Conservation (phyloP, 306 rosid genomes). For the Acacia crassicarpa region DNA sequence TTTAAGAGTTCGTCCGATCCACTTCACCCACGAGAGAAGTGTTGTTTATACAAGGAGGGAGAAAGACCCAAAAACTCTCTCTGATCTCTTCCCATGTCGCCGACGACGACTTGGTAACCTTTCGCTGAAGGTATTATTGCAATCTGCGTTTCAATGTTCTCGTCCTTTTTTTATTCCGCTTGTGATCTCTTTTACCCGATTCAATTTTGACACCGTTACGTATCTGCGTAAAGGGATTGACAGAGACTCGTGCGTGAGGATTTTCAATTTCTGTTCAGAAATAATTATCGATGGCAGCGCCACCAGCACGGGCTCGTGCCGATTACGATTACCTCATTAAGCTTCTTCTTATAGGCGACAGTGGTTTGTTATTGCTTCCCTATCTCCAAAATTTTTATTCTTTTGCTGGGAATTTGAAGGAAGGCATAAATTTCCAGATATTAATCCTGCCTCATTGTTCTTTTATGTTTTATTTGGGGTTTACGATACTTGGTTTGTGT, state of each 20-base stretch:
- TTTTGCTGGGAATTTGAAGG: conserved; percentile 27
- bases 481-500: not conserved
- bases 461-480: not conserved
- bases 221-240: conserved; percentile 17
- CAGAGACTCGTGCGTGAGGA: conserved; percentile 3
- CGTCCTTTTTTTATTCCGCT: not conserved
- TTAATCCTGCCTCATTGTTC: not conserved
- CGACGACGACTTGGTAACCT: conserved; percentile 31
- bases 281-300: conserved; percentile 57
- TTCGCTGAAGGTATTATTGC: not conserved
- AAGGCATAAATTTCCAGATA: conserved; percentile 12
- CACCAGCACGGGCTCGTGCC: conserved; percentile 81
- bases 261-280: conserved; percentile 24
- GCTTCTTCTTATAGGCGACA: conserved; percentile 88
- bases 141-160: not conserved
- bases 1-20: not conserved
- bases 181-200: conserved; percentile 35
- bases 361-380: conserved; percentile 48
- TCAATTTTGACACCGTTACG: not conserved
- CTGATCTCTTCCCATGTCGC: conserved; percentile 46
- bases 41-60: not conserved
- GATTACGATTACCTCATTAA: conserved; percentile 93
- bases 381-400: not conserved
- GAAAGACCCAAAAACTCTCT: conserved; percentile 20
- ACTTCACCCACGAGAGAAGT: not conserved